These are phyloP conservation scores for Ascoidea asiatica DNA, from an alignment of 805 yeast genomes.

Conservation along the genomic window DNA sequence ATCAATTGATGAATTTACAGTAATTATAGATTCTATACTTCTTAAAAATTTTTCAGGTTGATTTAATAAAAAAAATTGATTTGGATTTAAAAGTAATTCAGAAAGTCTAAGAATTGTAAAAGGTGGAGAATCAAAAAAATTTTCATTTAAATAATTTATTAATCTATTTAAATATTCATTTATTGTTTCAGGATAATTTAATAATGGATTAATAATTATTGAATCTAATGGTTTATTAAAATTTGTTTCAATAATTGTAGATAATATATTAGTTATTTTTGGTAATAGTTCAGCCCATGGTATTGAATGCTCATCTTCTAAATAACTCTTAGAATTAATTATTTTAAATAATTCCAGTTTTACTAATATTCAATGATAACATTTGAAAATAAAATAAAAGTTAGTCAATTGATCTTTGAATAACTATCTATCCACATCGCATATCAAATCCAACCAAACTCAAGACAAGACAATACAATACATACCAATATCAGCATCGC, in stretches of 20 bases:
- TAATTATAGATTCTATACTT: conserved; percentile 16
- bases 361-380: too few relatives aligned
- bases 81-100: conserved; percentile 19
- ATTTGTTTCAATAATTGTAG: not conserved
- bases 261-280: too few relatives aligned
- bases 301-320: too few relatives aligned
- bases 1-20: conserved; percentile 18
- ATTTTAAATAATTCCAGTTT: too few relatives aligned
- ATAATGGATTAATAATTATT: not conserved
- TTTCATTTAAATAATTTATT: conserved; percentile 2
- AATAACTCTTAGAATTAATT: too few relatives aligned
- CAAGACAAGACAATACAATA: too few relatives aligned
- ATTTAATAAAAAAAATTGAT: conserved; percentile 13
- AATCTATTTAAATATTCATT: not conserved
- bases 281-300: not conserved
- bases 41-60: conserved; percentile 18
- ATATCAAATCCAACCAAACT: too few relatives aligned
- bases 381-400: too few relatives aligned
- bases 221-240: not conserved
- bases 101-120: conserved; percentile 22
- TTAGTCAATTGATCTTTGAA: too few relatives aligned
- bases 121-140: conserved; percentile 20
- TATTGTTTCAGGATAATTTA: conserved; percentile 12
- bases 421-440: too few relatives aligned
- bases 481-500: too few relatives aligned